A percentile compares a stretch with the other conserved stretches of the same genome.
Conservation (phyloP, 495 filamentous ascomycete genomes). For the Penicillium coffeae region DNA sequence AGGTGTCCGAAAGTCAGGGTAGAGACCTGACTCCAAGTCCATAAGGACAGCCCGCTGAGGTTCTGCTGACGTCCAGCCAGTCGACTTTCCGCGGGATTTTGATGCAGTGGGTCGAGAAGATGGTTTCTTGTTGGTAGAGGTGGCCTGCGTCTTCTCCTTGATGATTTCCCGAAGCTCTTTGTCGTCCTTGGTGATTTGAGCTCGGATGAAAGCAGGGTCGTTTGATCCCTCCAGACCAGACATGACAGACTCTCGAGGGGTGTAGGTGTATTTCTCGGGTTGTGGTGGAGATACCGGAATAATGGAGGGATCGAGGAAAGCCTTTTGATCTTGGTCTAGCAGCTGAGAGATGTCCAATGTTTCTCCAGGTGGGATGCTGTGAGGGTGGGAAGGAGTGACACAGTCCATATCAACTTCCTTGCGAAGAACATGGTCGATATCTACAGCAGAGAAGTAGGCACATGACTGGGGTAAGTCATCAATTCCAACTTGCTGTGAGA, state of each 20-base stretch:
- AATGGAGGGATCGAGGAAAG: slow-evolving; percentile 62
- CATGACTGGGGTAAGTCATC: slow-evolving; percentile 89
- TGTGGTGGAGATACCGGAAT: slow-evolving; percentile 49
- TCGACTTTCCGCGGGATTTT: slow-evolving; percentile 22
- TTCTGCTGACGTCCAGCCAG: slow-evolving; percentile 21
- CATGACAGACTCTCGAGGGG: slow-evolving; percentile 76
- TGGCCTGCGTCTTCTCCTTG: slow-evolving; percentile 43
- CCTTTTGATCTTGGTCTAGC: slow-evolving; percentile 60
- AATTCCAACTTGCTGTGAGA: slow-evolving; percentile 93
- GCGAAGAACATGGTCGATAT: slow-evolving; percentile 87
- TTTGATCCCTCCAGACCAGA: slow-evolving; percentile 51
- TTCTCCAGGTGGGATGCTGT: slow-evolving; percentile 79
- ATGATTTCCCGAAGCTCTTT: slow-evolving; percentile 71
- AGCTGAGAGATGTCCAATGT: slow-evolving; percentile 74
- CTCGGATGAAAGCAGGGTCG: slow-evolving; percentile 65
- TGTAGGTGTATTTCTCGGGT: slow-evolving; percentile 61
- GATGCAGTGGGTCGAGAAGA: slow-evolving; percentile 11
- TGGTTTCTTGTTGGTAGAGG: slow-evolving; percentile 12
- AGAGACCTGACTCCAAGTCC: slow-evolving; percentile 39
- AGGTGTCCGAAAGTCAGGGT: slow-evolving; percentile 30
- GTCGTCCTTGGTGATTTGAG: slow-evolving; percentile 77
- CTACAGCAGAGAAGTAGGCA: slow-evolving; percentile 92
- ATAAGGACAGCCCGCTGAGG: slow-evolving; percentile 48
- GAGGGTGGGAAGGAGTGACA: slow-evolving; percentile 79
- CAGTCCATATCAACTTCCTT: slow-evolving; percentile 99